A percentile compares a stretch with the other conserved stretches of the same genome.
Evolutionary conservation across 2,329 filamentous ascomycete genomes (phyloP).

Genomic region (Elsinoe arachidis): DNA sequence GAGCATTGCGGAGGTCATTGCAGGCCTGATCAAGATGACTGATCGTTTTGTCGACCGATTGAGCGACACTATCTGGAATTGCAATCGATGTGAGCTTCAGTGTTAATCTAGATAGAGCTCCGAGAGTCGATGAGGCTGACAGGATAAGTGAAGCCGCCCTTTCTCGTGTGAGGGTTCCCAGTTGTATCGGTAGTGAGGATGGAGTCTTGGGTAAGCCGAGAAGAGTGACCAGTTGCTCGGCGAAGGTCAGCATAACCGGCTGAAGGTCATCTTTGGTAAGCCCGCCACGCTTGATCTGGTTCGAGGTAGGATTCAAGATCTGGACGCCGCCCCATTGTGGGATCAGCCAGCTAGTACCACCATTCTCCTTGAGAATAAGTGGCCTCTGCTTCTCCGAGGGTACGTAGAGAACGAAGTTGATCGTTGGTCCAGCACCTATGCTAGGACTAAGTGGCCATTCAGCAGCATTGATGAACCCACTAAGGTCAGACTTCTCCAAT

Average conservation of each 20-base stretch:
- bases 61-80: conserved; percentile 78
- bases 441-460: conserved; percentile 95
- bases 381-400: conserved; percentile 59
- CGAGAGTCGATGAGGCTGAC: conserved; percentile 84
- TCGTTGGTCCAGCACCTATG: conserved; percentile 83
- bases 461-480: conserved; percentile 92
- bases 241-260: conserved; percentile 80
- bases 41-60: conserved; percentile 74
- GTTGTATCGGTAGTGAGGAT: conserved; percentile 67
- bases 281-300: conserved; percentile 25
- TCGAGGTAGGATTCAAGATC: conserved; percentile 53
- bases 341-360: conserved; percentile 75
- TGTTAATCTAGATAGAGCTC: conserved; percentile 80
- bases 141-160: conserved; percentile 77
- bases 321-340: conserved; percentile 86
- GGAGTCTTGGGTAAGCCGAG: conserved; percentile 76
- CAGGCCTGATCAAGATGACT: conserved; percentile 70
- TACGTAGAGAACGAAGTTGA: conserved; percentile 92
- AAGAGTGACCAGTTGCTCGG: conserved; percentile 78
- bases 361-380: conserved; percentile 50
- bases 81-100: conserved; percentile 80
- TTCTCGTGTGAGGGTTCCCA: conserved; percentile 78
- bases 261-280: conserved; percentile 60
- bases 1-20: conserved; percentile 53
- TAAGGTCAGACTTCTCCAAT: conserved; percentile 75